Evolutionary conservation across 139 green algal genomes (phyloP).

Genomic region (Eudorina sp.): DNA sequence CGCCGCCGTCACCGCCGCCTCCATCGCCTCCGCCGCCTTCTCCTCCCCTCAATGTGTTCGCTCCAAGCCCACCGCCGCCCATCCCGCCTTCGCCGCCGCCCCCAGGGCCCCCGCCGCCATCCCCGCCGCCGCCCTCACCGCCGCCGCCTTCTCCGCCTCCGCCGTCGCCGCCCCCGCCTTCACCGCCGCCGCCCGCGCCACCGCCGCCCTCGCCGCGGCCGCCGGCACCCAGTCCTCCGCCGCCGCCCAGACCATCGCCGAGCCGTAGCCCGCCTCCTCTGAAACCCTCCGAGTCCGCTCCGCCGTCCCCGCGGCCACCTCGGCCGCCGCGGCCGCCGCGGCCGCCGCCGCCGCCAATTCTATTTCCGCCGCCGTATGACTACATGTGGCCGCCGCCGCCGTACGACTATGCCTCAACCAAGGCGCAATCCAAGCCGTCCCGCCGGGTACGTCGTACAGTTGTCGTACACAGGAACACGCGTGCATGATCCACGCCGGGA

Average conservation of each 20-base stretch:
- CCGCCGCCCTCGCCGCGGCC: background rate
- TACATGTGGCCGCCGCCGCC: too few relatives aligned
- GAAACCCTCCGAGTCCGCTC: background rate
- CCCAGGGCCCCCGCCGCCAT: background rate
- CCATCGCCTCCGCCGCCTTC: background rate
- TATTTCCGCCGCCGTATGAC: background rate
- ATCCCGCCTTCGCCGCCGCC: background rate
- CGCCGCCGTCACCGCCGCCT: background rate
- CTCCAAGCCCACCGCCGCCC: background rate
- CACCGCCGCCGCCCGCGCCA: background rate
- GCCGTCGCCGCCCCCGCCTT: background rate
- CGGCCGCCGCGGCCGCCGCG: background rate
- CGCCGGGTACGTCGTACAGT: too few relatives aligned
- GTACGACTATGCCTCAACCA: too few relatives aligned
- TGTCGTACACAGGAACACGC: too few relatives aligned
- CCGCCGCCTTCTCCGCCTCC: background rate
- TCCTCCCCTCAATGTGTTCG: background rate
- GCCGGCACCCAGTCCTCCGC: background rate
- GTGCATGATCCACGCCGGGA: too few relatives aligned
- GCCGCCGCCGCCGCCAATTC: background rate
- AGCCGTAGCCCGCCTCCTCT: too few relatives aligned
- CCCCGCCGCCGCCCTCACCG: background rate
- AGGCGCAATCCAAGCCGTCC: too few relatives aligned
- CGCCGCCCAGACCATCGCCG: too few relatives aligned
- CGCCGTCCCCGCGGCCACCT: background rate